Percentiles rank a stretch among this genome's conserved stretches.
phyloP scores from a whole-genome alignment of 1,139 yeast genomes.

The Pichia sp. region DNA sequence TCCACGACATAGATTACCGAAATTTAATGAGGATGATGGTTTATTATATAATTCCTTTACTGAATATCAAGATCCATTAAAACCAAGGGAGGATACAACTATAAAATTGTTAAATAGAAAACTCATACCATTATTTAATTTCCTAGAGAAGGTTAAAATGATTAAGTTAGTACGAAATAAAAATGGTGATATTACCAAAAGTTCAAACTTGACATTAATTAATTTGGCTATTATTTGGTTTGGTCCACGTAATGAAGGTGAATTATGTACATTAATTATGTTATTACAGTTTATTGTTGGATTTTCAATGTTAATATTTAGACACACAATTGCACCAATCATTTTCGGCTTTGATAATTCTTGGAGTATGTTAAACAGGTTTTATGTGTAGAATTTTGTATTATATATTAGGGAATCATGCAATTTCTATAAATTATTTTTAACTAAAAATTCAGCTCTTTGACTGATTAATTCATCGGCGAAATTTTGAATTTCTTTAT shows the following conservation, averaged over 20 bases:
- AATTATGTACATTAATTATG: conserved; percentile 55
- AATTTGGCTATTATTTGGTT: conserved; percentile 76
- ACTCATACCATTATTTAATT: conserved; percentile 30
- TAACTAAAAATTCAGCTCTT: conserved; percentile 43
- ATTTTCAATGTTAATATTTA: conserved; percentile 52
- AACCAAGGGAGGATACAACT: conserved; percentile 12
- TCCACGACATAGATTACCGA: conserved; percentile 91
- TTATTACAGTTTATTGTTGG: conserved; percentile 62
- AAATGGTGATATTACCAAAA: conserved; percentile 34
- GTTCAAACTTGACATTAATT: conserved; percentile 82
- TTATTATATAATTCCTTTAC: conserved; percentile 72
- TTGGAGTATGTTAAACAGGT: conserved; percentile 29
- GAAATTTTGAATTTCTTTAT: conserved; percentile 65
- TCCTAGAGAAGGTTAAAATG: conserved; percentile 42
- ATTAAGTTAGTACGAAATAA: conserved; percentile 39
- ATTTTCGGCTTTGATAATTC: conserved; percentile 83
- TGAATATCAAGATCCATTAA: conserved; percentile 26
- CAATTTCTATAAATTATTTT: conserved; percentile 4
- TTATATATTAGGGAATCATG: background rate
- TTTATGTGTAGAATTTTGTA: conserved; percentile 9
- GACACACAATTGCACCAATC: conserved; percentile 85
- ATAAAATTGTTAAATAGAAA: conserved; percentile 17
- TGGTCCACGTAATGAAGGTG: conserved; percentile 87
- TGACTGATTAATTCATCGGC: conserved; percentile 59
- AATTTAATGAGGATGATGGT: conserved; percentile 60